These are phyloP conservation scores for Exutisphaerella laricina DNA, from an alignment of 2,329 filamentous ascomycete genomes.

Conservation along the genomic window DNA sequence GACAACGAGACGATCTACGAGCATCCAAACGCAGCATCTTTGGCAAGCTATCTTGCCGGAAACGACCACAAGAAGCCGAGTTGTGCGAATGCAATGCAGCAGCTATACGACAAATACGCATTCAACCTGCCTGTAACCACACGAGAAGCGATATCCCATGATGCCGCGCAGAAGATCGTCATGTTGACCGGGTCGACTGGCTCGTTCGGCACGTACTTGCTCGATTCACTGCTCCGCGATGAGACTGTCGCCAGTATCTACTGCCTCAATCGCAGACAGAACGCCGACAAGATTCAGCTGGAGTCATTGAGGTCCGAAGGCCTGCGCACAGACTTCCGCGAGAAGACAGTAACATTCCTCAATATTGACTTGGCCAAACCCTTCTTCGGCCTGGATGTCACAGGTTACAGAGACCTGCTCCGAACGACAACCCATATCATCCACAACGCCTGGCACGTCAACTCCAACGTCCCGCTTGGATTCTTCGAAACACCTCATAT, in stretches of 20 bases:
- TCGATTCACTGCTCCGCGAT: conserved; percentile 29
- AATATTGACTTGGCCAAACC: conserved; percentile 22
- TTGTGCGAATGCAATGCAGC: conserved; percentile 6
- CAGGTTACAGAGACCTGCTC: conserved; percentile 22
- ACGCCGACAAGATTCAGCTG: conserved; percentile 21
- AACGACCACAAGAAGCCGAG: neutral
- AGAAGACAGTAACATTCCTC: conserved; percentile 22
- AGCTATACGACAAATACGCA: conserved; percentile 30
- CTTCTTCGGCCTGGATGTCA: conserved; percentile 23
- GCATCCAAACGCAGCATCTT: conserved; percentile 41
- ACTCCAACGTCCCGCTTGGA: conserved; percentile 34
- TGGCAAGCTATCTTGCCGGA: conserved; percentile 32
- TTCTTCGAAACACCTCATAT: conserved; percentile 31
- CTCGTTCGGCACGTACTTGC: conserved; percentile 33
- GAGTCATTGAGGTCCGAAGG: conserved; percentile 19
- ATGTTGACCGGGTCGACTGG: conserved; percentile 36
- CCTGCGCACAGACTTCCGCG: conserved; percentile 20
- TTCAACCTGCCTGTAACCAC: conserved; percentile 17
- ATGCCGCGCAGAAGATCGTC: conserved; percentile 15
- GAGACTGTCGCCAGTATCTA: conserved; percentile 26
- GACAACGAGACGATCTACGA: conserved; percentile 33
- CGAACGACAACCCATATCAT: conserved; percentile 27
- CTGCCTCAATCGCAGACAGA: conserved; percentile 28
- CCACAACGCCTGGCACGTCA: conserved; percentile 37
- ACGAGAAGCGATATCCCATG: conserved; percentile 3